Base-by-base conservation (phyloP, 2,329 filamentous ascomycete species). In the Emergomyces orientalis region DNA sequence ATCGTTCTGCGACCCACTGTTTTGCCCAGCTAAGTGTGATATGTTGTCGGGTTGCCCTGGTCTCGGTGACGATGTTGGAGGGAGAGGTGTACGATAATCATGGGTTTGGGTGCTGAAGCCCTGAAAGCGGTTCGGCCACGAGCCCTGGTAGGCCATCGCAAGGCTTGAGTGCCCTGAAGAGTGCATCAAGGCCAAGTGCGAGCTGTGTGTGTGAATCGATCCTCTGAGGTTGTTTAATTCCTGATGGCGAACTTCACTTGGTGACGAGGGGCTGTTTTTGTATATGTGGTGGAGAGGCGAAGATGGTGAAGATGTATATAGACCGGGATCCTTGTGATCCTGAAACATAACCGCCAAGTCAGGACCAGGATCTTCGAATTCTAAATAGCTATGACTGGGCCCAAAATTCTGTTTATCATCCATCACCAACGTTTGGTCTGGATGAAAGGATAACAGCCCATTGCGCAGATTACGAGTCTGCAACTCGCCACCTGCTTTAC, bases 71-170 rank as follows among this genome's bases (percentile, higher is more conserved):
- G 75, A 74, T 56, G 79, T 78, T 51, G 79, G 77, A 27, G 80
- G 80, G 17, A 79, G 69, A 63, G 78, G 75, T 13, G 77, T 69
- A 49, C 71, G 69, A 62, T 77, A 74, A 62, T 78, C 73, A 19
- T 79, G 74, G 65, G 76, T 71, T 57, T 80, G 78, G 52, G 84
- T 72, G 64, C 76, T 76, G 69, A 83, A 83, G 64, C 80, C 80
- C 63, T 83, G 79, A 54, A 84, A 76, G 63, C 81, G 80, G 66
- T 82, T 78, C 47, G 78, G 75, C 83, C 84, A 86, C 56, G 73
- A 69, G 59, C 78, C 71, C 71, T 76, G 69, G 76, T 75, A 76
- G 56, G 72, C 72, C 73, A 75, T 77, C 66, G 70, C 77, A 64
- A 68, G 69, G 64, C 79, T 71, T 73, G 77, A 73, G 75, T 79